Evolutionary conservation across 192 early-diverging fungal genomes (phyloP), one percentile per base, ranked within the genome.

Genomic region (Linnemannia elongata): DNA sequence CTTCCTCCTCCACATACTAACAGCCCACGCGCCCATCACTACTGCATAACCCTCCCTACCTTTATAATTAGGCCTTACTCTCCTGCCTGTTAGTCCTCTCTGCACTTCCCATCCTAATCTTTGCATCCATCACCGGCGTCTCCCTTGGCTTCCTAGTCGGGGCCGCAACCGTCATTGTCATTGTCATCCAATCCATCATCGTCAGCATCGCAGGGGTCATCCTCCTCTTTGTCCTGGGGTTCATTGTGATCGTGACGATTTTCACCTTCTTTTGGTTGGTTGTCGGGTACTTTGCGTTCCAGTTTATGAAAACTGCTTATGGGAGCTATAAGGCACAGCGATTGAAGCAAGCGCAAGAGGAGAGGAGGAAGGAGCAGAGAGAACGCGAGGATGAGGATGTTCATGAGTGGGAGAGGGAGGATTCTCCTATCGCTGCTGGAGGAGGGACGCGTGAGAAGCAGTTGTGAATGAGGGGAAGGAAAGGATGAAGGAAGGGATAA

Each of bases 171-270:
- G 71, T 78, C 35, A 52, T 81, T 4, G 72, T 87, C 15, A 49
- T 87, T 36, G 24, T 81, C 36, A 22, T 87, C 24, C 85, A 87
- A 39, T 81, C 85, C 7, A 81, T 87, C 45, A 36, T 87, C 22
- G 60, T 81, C 12, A 70, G 69, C 44, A 81, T 87, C 24, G 79
- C 85, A 13, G 85, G 85, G 0, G 76, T 60, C 0, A 74, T 81
- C 5, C 41, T 87, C 18, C 63, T 87, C 13, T 75, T 87, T 5
- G 66, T 81, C 27, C 68, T 87, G 27, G 85, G 85, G 5, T 55
- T 49, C 22, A 87, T 87, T 17, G n/a, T 87, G 15, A 24, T 87
- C 30, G 12, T 81, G 45, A 87, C 79, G 15, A 27, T 75, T 33
- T 78, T 87, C 35, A n/a, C 38, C 15, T 87, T 81, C 76, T 70